Base-by-base conservation (phyloP, 352 stramenopile species). In the Globisporangium middletonii region DNA sequence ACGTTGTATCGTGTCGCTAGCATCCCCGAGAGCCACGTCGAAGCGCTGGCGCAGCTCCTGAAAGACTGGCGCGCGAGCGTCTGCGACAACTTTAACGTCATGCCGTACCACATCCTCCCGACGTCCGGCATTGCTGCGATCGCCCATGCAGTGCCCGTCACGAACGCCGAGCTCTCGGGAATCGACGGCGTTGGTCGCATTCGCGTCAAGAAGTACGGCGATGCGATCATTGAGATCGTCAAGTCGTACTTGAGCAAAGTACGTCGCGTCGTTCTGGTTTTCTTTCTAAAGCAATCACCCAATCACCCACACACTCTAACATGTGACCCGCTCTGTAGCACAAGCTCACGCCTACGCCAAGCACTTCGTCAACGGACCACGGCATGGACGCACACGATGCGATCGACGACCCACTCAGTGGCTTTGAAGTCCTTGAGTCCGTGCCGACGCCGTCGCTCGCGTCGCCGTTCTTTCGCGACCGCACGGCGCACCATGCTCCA, bases 81-180 rank as follows among this genome's bases (percentile, higher is more conserved):
- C 13, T 95, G 85, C 55, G 85, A 95, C 64, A 91, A 76, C 53
- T 83, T 86, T 38, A 90, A 91, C 53, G 66, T 88, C 38, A 95
- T 95, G 85, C 85, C 85, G 52, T 95, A 95, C 51, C 85, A 95
- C 37, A 95, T 95, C 52, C 64, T 95, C 27, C 77, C 85, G 2
- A 95, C 83, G 11, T 68, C 72, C 8, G 85, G 85, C 44, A 95
- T 95, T 51, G 83, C 75, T 18, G 68, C 81, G 3, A 95, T 95
- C 54, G 84, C 83, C 33, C 89, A 90, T 58, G 77, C 79, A 11
- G 81, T 89, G 12, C 85, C 85, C 9, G 67, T 89, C 5, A 83
- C 85, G 28, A 92, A 72, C 52, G 75, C 81, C 0, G 85, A 95
- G 45, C 62, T 95, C 4, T 76, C 82, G 4, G 82, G 87, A 37